Evolutionary conservation across 2,329 filamentous ascomycete species (phyloP), one percentile per base, ranked within the genome.

Genomic region (Cladophialophora bantiana): DNA sequence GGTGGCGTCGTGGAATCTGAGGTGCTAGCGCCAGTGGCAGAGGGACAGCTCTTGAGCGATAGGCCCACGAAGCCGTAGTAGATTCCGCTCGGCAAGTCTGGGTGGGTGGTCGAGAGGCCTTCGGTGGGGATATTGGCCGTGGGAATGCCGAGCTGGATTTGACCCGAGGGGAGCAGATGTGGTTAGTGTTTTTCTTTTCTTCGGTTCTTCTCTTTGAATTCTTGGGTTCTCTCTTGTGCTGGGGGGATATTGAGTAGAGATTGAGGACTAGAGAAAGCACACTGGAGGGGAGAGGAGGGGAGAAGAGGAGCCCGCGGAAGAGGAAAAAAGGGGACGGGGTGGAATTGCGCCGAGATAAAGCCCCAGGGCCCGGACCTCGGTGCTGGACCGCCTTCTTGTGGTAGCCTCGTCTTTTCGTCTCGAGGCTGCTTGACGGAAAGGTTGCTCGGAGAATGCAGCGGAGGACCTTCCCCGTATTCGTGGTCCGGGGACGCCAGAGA

Each of bases 41-140:
- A 50, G 18, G 45, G 45, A 12, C 45, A 50, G 45, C 45, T 50
- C 10, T 50, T 50, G 9, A 90, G 84, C 68, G 86, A 83, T 36
- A 98, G 86, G 0, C 91, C 88, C 4, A 93, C 93, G 83, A 91
- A 97, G 75, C 95, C 95, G 77, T 94, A 98, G 85, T 98, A 98
- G 70, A 98, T 91, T 71, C 95, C 95, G 0, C 89, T 92, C 65
- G 87, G 83, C 62, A 91, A 83, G 71, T 85, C 82, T 80, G 80
- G 80, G 64, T 81, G 75, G 5, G 7, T 9, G 9, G 76, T 90
- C 73, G 88, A 88, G 53, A 98, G 88, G 34, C 86, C 86, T 13
- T 84, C 83, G 67, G 89, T 80, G 7, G 88, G 88, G 74, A 90
- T 90, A 83, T 98, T 99, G 77, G 95, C 95, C 1, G 95, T 98